These are phyloP conservation scores for Penicillium concentricum DNA, from an alignment of 2,329 filamentous ascomycete genomes.

Conservation along the genomic window DNA sequence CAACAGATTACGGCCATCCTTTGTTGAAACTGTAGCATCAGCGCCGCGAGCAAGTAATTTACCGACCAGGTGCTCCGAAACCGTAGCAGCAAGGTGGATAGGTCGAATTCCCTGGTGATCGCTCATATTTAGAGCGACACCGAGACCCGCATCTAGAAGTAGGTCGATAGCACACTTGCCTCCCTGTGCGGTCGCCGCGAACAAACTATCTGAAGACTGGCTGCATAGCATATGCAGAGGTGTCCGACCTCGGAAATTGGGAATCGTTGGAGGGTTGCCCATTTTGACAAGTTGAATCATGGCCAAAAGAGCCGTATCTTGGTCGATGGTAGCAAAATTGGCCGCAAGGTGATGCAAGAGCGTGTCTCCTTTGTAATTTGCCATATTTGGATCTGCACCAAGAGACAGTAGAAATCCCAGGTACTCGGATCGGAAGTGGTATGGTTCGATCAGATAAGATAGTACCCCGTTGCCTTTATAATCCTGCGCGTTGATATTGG, in stretches of 20 bases:
- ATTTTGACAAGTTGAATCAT: not conserved
- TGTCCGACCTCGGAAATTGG: conserved; percentile 17
- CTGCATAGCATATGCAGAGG: conserved; percentile 17
- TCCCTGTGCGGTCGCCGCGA: not conserved
- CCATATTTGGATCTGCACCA: conserved; percentile 12
- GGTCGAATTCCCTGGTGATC: conserved; percentile 19
- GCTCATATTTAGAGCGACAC: conserved; percentile 6
- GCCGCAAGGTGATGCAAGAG: conserved; percentile 14
- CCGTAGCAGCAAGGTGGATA: conserved; percentile 20
- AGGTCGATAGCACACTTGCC: conserved; percentile 12
- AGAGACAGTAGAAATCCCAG: conserved; percentile 15
- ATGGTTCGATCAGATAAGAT: conserved; percentile 4
- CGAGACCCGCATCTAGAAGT: conserved; percentile 11
- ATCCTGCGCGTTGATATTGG: conserved; percentile 17
- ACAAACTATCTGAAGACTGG: conserved; percentile 6
- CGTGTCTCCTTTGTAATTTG: conserved; percentile 17
- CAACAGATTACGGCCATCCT: conserved; percentile 20
- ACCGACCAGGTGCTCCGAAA: conserved; percentile 14
- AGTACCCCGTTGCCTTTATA: conserved; percentile 17
- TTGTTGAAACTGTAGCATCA: conserved; percentile 10
- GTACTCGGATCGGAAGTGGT: not conserved
- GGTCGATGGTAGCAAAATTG: conserved; percentile 5
- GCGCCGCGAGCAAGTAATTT: conserved; percentile 20
- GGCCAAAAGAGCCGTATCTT: not conserved
- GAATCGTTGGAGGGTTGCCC: not conserved